Evolutionary conservation across 2,329 filamentous ascomycete genomes (phyloP).

Genomic region (Trichoderma gracile): DNA sequence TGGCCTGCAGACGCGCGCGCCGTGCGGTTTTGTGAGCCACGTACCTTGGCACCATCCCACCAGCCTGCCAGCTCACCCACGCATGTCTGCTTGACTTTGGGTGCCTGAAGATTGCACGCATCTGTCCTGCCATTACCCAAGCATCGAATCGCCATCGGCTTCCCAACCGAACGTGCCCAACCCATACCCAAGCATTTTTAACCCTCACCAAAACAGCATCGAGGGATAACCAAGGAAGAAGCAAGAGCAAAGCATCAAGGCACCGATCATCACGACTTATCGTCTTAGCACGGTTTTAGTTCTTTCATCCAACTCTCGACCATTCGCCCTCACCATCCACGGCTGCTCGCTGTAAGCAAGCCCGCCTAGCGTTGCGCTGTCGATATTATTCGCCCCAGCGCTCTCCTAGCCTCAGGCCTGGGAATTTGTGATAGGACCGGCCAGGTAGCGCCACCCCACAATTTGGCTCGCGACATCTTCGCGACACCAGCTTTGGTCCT

Average conservation of each 20-base stretch:
- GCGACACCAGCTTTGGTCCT: constrained; percentile 32
- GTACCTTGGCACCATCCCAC: constrained; percentile 49
- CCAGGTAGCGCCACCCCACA: constrained; percentile 31
- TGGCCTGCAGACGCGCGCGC: constrained; percentile 58
- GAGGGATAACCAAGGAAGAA: background rate
- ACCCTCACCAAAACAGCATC: constrained; percentile 32
- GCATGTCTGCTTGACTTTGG: constrained; percentile 59
- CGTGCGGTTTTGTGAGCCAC: constrained; percentile 55
- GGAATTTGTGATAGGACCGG: constrained; percentile 26
- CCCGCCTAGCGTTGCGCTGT: constrained; percentile 21
- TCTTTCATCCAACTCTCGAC: constrained; percentile 26
- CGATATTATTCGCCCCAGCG: constrained; percentile 29
- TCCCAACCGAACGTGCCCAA: constrained; percentile 49
- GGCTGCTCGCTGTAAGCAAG: constrained; percentile 17
- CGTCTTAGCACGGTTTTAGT: constrained; percentile 31
- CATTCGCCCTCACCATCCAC: constrained; percentile 31
- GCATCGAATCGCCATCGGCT: constrained; percentile 15
- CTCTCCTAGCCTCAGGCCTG: constrained; percentile 18
- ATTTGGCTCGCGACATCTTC: constrained; percentile 27
- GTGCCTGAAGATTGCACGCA: constrained; percentile 48
- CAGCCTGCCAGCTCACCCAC: constrained; percentile 62
- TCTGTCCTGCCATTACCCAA: constrained; percentile 41
- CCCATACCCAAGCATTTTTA: constrained; percentile 43
- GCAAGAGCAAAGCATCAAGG: background rate
- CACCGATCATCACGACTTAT: constrained; percentile 11